Base-by-base conservation (phyloP, 805 yeast genomes). In the Spencermartinsiella europaea region DNA sequence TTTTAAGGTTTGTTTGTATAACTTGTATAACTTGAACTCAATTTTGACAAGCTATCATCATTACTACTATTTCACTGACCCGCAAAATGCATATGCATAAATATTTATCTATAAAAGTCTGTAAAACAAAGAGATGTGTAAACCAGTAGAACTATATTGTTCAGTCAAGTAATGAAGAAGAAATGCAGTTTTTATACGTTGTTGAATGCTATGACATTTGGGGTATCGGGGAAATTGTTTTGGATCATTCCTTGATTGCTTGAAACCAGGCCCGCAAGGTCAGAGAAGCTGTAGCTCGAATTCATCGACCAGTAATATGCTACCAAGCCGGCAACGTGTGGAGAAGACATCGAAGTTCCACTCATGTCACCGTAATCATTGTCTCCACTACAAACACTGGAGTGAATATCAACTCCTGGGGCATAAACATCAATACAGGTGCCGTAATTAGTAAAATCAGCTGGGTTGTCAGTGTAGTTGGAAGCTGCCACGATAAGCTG, bases 301-400 rank as follows among this genome's bases (percentile, higher is more conserved):
- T 85, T 87, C 67, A 89, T 77, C 4, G 95, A 83, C 64, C 90
- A 72, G 71, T 79, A 91, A 75, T 91, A 91, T 5, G 96, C 78
- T 61, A 89, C 79, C 65, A 91, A 75, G 58, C 99, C 99, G 50
- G 89, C 83, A 57, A 90, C 90, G 63, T 89, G 96, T 39, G 99
- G 98, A 34, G 97, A 85, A 19, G 98, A 96, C 99, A 91, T 91
- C 14, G 98, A 91, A 8, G 97, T 91, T 69, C 99, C 99, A 34
- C 95, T 60, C 69, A 66, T 63, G 42, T 52, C 39, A n/a, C 59
- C 65, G 45, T 66, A 57, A 3, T 48, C 50, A 21, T 56, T 53
- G 40, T 62, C 59, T 37, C 61, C 55, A 28, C 41, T 40, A 42
- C 58, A 63, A 31, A 64, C 59, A 21, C 68, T 60, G 38, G 96